phyloP scores from a whole-genome alignment of 768 basidiomycete species.

The Russula virescens region DNA sequence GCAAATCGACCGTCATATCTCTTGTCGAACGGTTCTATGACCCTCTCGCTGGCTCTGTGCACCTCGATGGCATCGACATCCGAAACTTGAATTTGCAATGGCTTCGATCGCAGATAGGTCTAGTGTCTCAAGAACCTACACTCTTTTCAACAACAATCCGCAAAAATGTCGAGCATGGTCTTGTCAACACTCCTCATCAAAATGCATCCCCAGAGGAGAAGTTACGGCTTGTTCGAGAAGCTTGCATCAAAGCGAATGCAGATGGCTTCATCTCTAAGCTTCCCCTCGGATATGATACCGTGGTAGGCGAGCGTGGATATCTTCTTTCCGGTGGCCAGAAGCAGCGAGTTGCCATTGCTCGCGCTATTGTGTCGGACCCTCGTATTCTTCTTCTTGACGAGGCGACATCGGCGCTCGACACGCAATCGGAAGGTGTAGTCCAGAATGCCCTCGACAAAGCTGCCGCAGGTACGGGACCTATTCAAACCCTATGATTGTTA shows the following conservation, averaged over 20 bases:
- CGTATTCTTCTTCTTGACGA: conserved; percentile 46
- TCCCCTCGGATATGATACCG: conserved; percentile 46
- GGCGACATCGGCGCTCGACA: conserved; percentile 45
- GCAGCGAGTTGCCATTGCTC: conserved; percentile 48
- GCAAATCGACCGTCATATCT: conserved; percentile 38
- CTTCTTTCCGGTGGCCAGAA: conserved; percentile 50
- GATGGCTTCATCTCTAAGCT: conserved; percentile 44
- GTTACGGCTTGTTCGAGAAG: conserved; percentile 41
- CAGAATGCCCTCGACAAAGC: conserved; percentile 51
- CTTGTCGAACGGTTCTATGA: conserved; percentile 52
- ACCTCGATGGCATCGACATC: conserved; percentile 43
- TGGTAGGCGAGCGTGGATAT: conserved; percentile 50
- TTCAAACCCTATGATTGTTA: neutral
- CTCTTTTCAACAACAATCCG: conserved; percentile 44
- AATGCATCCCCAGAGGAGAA: conserved; percentile 39
- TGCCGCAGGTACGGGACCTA: conserved; percentile 24
- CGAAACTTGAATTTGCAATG: conserved; percentile 43
- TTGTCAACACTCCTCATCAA: conserved; percentile 41
- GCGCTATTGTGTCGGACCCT: conserved; percentile 45
- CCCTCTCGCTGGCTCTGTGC: conserved; percentile 38
- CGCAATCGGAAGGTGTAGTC: conserved; percentile 46
- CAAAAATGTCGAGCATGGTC: conserved; percentile 44
- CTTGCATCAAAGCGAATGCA: conserved; percentile 48
- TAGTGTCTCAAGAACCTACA: conserved; percentile 47
- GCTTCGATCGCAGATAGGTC: conserved; percentile 46